Percentiles rank a stretch among this genome's conserved stretches.
These are phyloP conservation scores for Lentinula lateritia DNA, from an alignment of 768 basidiomycete genomes.

Conservation along the genomic window DNA sequence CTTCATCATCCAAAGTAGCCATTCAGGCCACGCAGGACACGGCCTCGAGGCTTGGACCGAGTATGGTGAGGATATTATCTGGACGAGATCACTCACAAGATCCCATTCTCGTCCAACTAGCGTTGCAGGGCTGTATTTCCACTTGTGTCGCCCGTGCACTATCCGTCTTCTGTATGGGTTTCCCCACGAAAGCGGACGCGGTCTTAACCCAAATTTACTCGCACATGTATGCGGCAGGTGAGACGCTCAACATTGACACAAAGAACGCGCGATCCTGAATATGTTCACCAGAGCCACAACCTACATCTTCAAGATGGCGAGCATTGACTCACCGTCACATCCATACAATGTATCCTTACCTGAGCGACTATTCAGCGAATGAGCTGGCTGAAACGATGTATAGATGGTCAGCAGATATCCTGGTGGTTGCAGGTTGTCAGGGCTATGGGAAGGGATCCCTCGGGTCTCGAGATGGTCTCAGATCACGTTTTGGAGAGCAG, in stretches of 20 bases:
- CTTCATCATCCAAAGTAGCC: slow-evolving; percentile 31
- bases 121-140: slow-evolving; percentile 65
- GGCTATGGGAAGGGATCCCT: slow-evolving; percentile 29
- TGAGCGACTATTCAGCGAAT: slow-evolving; percentile 60
- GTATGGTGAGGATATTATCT: slow-evolving; percentile 55
- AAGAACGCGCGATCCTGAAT: not conserved
- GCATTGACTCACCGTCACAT: slow-evolving; percentile 67
- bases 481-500: slow-evolving; percentile 50
- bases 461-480: slow-evolving; percentile 34
- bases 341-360: slow-evolving; percentile 58
- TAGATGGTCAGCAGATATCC: slow-evolving; percentile 66
- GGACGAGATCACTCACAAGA: slow-evolving; percentile 69
- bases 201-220: slow-evolving; percentile 57
- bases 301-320: slow-evolving; percentile 74
- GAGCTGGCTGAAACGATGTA: slow-evolving; percentile 73
- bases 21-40: slow-evolving; percentile 56
- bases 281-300: slow-evolving; percentile 57
- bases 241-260: slow-evolving; percentile 12
- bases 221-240: slow-evolving; percentile 52
- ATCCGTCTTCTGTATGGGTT: slow-evolving; percentile 68
- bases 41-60: slow-evolving; percentile 55
- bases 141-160: slow-evolving; percentile 64
- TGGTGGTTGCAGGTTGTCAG: slow-evolving; percentile 58
- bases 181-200: slow-evolving; percentile 64
- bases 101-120: slow-evolving; percentile 71